These are phyloP conservation scores for Niveomyces coronatus DNA, from an alignment of 2,329 filamentous ascomycete species.

Conservation along the genomic window DNA sequence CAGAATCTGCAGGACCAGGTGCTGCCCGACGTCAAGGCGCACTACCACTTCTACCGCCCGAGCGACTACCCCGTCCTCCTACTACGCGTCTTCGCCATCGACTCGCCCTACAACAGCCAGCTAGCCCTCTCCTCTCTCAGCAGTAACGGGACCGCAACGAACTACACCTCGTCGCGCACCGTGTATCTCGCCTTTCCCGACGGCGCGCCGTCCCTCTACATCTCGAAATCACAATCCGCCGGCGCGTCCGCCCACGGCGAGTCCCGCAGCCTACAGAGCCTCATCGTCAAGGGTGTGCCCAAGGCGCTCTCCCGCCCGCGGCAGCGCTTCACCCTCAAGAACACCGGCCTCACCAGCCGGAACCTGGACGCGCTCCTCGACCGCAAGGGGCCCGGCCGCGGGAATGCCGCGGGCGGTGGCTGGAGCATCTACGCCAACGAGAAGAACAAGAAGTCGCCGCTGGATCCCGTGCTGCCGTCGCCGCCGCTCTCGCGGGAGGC, in stretches of 20 bases:
- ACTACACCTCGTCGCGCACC: conserved; percentile 56
- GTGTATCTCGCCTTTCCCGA: conserved; percentile 78
- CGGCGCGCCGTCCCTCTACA: conserved; percentile 65
- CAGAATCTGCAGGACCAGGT: conserved; percentile 65
- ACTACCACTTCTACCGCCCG: conserved; percentile 71
- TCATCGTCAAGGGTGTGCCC: conserved; percentile 70
- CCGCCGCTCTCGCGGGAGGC: conserved; percentile 31
- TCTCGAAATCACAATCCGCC: conserved; percentile 40
- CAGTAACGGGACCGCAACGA: conserved; percentile 26
- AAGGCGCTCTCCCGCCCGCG: conserved; percentile 70
- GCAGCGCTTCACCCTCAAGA: conserved; percentile 57
- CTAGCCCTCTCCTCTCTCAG: conserved; percentile 31
- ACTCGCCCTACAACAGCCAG: conserved; percentile 66
- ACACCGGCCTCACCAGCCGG: conserved; percentile 58
- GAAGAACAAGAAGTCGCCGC: conserved; percentile 40
- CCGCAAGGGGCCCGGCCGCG: conserved; percentile 57
- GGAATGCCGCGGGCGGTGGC: conserved; percentile 63
- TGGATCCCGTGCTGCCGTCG: conserved; percentile 40
- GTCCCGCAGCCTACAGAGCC: conserved; percentile 52
- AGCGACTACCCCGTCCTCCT: conserved; percentile 58
- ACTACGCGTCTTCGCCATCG: conserved; percentile 68
- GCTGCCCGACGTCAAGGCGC: conserved; percentile 69
- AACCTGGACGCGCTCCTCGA: conserved; percentile 62
- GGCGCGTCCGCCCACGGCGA: conserved; percentile 37
- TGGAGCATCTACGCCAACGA: conserved; percentile 72